Evolutionary conservation across 1,284 basidiomycete species (phyloP).

Genomic region (Hymenochaete sp.): DNA sequence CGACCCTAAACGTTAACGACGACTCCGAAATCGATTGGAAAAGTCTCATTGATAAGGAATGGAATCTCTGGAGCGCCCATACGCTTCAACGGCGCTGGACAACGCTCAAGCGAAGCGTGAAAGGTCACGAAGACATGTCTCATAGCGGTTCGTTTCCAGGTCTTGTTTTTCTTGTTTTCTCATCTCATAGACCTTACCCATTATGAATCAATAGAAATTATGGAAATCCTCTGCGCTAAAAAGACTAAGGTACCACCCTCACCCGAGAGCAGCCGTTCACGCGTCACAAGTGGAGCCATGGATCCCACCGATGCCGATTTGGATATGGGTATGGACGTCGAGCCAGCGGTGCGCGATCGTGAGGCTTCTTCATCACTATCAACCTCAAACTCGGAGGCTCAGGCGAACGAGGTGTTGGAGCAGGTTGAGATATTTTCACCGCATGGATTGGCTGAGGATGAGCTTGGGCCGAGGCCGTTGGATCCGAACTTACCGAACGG

Average conservation of each 20-base stretch:
- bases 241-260: conserved; percentile 47
- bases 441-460: no score
- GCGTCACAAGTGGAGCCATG: conserved; percentile 45
- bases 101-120: conserved; percentile 65
- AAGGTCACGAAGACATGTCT: conserved; percentile 68
- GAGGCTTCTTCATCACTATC: no score
- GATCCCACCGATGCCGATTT: conserved; percentile 27
- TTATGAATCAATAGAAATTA: conserved; percentile 45
- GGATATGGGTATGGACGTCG: conserved; percentile 3
- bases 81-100: conserved; percentile 67
- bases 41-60: conserved; percentile 55
- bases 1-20: conserved; percentile 61
- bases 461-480: no score
- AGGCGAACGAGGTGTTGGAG: no score
- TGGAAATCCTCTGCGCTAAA: conserved; percentile 67
- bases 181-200: conserved; percentile 10
- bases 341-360: no score
- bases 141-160: conserved; percentile 45
- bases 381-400: no score
- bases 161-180: conserved; percentile 15
- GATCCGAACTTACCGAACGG: no score
- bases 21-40: conserved; percentile 85
- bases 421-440: no score
- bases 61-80: conserved; percentile 80
- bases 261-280: conserved; percentile 31